These are phyloP conservation scores for Drechslerella dactyloides DNA, from an alignment of 2,329 filamentous ascomycete genomes.

Conservation along the genomic window DNA sequence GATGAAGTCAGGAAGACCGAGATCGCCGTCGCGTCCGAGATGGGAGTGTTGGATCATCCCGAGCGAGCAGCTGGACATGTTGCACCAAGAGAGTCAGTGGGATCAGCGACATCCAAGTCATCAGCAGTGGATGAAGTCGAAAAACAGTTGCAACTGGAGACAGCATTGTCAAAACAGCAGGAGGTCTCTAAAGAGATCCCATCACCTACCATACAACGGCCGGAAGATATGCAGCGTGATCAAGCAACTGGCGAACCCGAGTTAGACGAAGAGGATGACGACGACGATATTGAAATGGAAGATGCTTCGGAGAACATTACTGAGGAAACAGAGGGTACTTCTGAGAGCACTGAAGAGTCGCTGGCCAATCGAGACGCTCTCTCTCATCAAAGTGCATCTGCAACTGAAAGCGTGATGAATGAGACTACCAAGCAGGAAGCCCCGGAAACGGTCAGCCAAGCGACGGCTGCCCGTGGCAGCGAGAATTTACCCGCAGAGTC, in stretches of 20 bases:
- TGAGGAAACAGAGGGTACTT: neutral
- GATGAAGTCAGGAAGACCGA: slow-evolving; percentile 15
- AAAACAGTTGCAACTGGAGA: slow-evolving; percentile 47
- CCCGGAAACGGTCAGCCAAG: neutral
- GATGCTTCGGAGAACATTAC: slow-evolving; percentile 10
- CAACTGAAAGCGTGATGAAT: neutral
- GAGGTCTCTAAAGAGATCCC: slow-evolving; percentile 2
- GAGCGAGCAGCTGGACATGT: neutral
- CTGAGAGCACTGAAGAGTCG: neutral
- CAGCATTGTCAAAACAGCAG: slow-evolving; percentile 43
- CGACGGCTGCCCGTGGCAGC: neutral
- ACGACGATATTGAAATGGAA: slow-evolving; percentile 38
- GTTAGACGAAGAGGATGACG: neutral
- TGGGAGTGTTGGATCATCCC: neutral
- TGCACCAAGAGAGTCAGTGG: neutral
- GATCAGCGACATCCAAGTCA: slow-evolving; percentile 14
- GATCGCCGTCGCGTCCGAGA: slow-evolving; percentile 12
- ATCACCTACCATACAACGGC: neutral
- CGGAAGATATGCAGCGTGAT: slow-evolving; percentile 4
- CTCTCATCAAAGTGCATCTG: neutral
- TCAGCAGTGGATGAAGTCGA: slow-evolving; percentile 38
- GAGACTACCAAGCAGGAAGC: slow-evolving; percentile 6
- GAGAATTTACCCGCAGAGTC: neutral
- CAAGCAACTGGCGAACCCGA: too few species aligned
- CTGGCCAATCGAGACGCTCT: neutral